Percentiles rank a stretch among this genome's conserved stretches.
phyloP scores from a whole-genome alignment of 495 filamentous ascomycete genomes.

The Sphaerosporella brunnea region DNA sequence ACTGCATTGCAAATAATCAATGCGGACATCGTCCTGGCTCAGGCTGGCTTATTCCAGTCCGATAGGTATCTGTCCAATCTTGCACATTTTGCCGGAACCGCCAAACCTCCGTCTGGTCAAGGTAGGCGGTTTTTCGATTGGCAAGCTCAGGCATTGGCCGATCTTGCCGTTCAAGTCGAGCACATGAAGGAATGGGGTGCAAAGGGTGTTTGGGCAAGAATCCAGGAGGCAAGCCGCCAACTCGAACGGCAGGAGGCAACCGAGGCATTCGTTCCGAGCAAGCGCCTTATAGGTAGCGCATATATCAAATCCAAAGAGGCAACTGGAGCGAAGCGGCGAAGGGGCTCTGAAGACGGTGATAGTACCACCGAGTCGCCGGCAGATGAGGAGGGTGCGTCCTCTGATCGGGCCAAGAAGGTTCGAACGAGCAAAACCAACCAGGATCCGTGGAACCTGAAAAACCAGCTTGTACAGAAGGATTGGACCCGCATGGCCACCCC shows the following conservation, averaged over 20 bases:
- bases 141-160: slow-evolving; percentile 32
- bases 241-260: slow-evolving; percentile 10
- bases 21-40: slow-evolving; percentile 40
- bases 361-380: slow-evolving; percentile 7
- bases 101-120: slow-evolving; percentile 28
- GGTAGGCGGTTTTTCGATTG: slow-evolving; percentile 39
- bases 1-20: slow-evolving; percentile 32
- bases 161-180: slow-evolving; percentile 31
- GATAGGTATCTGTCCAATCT: slow-evolving; percentile 34
- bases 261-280: slow-evolving; percentile 23
- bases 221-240: slow-evolving; percentile 14
- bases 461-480: slow-evolving; percentile 2
- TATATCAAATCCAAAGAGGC: slow-evolving; percentile 21
- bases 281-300: slow-evolving; percentile 23
- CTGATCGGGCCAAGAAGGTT: slow-evolving; percentile 4
- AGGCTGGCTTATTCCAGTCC: slow-evolving; percentile 32
- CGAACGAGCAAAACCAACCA: background rate
- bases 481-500: slow-evolving; percentile 24
- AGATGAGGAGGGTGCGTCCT: slow-evolving; percentile 7
- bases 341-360: slow-evolving; percentile 6
- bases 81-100: slow-evolving; percentile 35
- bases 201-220: slow-evolving; percentile 12
- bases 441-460: slow-evolving; percentile 22
- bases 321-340: slow-evolving; percentile 18
- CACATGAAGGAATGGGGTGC: slow-evolving; percentile 14